phyloP scores from a whole-genome alignment of 1,284 basidiomycete genomes.

The Chalciporus sp. region DNA sequence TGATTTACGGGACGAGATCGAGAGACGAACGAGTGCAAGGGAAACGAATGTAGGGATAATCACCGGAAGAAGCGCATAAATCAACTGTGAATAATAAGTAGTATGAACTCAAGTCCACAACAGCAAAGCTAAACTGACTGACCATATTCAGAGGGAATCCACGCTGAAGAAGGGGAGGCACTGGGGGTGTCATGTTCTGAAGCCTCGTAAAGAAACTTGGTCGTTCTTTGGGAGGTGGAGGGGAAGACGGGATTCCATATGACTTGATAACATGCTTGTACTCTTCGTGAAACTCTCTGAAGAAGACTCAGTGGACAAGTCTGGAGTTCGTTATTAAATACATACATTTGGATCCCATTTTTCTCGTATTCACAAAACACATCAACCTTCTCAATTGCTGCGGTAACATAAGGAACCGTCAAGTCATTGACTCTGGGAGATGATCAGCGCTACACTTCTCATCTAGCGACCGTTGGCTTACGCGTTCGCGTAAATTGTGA shows the following conservation, averaged over 20 bases:
- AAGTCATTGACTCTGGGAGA: constrained; percentile 62
- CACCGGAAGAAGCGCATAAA: constrained; percentile 60
- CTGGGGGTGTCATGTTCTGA: constrained; percentile 37
- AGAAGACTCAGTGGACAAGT: constrained; percentile 6
- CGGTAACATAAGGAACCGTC: constrained; percentile 83
- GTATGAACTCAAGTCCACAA: neutral
- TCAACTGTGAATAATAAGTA: constrained; percentile 41
- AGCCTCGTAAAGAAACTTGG: constrained; percentile 46
- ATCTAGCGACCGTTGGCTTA: constrained; percentile 34
- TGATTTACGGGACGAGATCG: constrained; percentile 55
- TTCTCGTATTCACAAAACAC: constrained; percentile 61
- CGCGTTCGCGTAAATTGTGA: constrained; percentile 87
- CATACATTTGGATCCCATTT: constrained; percentile 68
- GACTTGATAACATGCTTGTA: constrained; percentile 59
- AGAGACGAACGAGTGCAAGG: constrained; percentile 52
- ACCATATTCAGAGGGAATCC: constrained; percentile 77
- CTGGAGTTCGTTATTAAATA: constrained; percentile 7
- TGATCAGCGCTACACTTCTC: constrained; percentile 12
- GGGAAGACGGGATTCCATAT: constrained; percentile 43
- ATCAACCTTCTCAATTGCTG: constrained; percentile 72
- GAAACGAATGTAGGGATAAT: constrained; percentile 63
- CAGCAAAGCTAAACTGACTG: constrained; percentile 30
- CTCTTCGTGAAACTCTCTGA: constrained; percentile 57
- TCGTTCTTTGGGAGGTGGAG: constrained; percentile 18
- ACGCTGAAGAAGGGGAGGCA: constrained; percentile 68